Evolutionary conservation across 371 early-diverging fungal genomes (phyloP), one percentile per base, ranked within the genome.

Genomic region (Dipsacomyces acuminosporus): DNA sequence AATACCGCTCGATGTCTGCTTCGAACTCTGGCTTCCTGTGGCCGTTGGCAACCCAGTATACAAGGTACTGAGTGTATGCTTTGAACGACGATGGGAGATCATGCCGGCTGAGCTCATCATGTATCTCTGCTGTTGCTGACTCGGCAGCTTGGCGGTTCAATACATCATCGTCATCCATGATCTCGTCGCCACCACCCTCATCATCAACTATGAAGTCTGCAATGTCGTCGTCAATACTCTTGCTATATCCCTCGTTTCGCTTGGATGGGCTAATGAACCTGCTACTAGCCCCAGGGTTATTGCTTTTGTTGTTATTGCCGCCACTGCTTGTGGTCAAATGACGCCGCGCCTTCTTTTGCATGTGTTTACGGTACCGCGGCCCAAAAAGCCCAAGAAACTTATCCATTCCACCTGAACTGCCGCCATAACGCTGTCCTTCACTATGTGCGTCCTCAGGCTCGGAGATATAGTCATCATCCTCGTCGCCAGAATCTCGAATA

Each of bases 401-500:
- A 23, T 40, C 35, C 46, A 69, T 11, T n/a, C n/a, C 41, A 7
- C n/a, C n/a, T n/a, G n/a, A n/a, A n/a, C n/a, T 14, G 36, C 25
- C 14, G 35, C 30, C 11, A 4, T 33, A 18, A 1, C 19, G 24
- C 8, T 20, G 11, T 5, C 26, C 22, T 33, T 8, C 3, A n/a
- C 13, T 8, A 3, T 35, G n/a, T 8, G 22, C 44, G 18, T 64
- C 59, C 19, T 59, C 70, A 1, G 64, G 55, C 2, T 69, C 64
- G 0, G 59, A 55, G 5, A 64, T 34, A 55, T 64, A 59, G 43
- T 64, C 64, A 17, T 45, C 40, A 7, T 64, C 64, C 6, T 64
- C 64, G 20, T 55, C 70, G 26, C 70, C 64, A 7, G 59, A 59
- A 18, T 53, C 70, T 11, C 40, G 55, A 19, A 69, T 69, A 11